phyloP scores from a whole-genome alignment of 179 eudicot species.

The Carnegiea gigantea region DNA sequence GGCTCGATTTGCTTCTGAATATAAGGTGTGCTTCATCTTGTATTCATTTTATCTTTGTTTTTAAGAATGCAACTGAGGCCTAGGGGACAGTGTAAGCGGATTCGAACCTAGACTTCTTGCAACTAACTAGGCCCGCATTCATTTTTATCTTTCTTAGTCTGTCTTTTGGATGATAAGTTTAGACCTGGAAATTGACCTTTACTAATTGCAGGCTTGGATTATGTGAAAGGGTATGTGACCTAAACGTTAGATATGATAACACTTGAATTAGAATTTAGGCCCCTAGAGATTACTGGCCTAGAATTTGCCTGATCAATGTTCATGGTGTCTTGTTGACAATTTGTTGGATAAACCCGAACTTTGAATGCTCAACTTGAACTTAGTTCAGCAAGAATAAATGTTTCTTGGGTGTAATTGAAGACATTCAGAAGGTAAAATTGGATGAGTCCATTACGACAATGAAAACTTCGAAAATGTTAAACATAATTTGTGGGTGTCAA shows the following conservation, averaged over 20 bases:
- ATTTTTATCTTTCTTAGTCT: neutral
- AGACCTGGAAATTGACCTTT: no score
- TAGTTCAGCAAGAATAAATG: neutral
- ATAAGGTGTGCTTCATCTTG: slow-evolving; percentile 51
- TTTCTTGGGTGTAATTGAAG: no score
- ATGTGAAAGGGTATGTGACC: neutral
- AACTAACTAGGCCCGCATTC: no score
- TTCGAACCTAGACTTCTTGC: no score
- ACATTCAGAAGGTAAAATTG: no score
- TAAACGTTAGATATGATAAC: neutral
- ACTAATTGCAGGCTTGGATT: neutral
- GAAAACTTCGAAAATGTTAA: no score
- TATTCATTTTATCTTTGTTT: no score
- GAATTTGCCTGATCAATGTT: no score
- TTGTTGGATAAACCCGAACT: neutral
- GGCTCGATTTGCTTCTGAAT: slow-evolving; percentile 69
- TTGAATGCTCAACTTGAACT: neutral
- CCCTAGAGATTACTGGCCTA: no score
- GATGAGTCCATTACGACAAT: no score
- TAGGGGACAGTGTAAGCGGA: no score
- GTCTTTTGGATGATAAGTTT: neutral
- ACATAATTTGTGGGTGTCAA: neutral
- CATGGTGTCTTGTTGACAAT: neutral
- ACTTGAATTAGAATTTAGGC: neutral
- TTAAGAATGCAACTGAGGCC: no score